phyloP scores from a whole-genome alignment of 208 protist genomes.

The Entamoeba dispar region DNA sequence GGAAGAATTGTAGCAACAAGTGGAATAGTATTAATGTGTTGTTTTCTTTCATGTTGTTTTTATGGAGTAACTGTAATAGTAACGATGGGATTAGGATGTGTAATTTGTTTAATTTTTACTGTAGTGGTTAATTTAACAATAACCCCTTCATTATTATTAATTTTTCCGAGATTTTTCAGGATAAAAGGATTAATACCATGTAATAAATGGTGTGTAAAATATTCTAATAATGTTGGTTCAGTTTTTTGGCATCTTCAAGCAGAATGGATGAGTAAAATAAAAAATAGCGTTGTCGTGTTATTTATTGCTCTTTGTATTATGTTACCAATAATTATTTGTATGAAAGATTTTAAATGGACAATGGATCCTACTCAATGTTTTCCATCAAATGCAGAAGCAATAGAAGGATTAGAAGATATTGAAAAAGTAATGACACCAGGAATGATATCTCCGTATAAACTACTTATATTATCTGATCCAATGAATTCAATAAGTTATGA shows the following conservation, averaged over 20 bases:
- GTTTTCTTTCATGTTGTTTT: slow-evolving; percentile 34
- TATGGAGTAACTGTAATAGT: slow-evolving; percentile 31
- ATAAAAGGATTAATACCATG: neutral
- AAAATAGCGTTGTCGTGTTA: neutral
- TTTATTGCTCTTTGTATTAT: neutral
- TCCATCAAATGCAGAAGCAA: neutral
- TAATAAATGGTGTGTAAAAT: neutral
- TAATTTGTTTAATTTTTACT: slow-evolving; percentile 23
- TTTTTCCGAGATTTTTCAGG: slow-evolving; percentile 37
- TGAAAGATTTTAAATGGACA: slow-evolving; percentile 3
- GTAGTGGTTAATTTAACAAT: slow-evolving; percentile 35
- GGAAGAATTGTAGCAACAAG: slow-evolving; percentile 36
- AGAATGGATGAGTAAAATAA: neutral
- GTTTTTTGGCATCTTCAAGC: neutral
- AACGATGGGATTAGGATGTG: slow-evolving; percentile 33
- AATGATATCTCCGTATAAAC: neutral
- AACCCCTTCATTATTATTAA: slow-evolving; percentile 34
- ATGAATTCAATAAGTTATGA: neutral
- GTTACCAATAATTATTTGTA: neutral
- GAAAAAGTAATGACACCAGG: neutral
- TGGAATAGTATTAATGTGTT: slow-evolving; percentile 33
- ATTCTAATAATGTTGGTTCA: neutral
- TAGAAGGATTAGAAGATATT: neutral
- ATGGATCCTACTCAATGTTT: neutral
- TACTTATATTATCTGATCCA: neutral